Base-by-base conservation (phyloP, 2,329 filamentous ascomycete genomes). In the Curvularia spicifera region DNA sequence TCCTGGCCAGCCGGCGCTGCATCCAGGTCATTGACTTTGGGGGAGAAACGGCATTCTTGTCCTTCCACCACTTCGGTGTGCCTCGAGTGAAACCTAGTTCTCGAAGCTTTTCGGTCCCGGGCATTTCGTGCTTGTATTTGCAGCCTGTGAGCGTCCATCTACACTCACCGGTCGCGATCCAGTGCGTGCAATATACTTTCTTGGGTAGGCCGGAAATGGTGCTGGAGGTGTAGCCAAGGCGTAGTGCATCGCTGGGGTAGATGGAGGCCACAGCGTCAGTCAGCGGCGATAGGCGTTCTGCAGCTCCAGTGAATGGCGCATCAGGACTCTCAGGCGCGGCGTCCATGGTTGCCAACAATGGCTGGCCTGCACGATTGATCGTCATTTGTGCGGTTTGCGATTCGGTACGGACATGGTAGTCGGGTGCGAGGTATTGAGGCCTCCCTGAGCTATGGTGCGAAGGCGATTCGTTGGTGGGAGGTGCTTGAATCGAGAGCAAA, bases 81-180 rank as follows among this genome's bases (percentile, higher is more conserved):
- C 78, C 76, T 8, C 62, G 40, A 2, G 78, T 77, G 50, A 96
- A 84, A 0, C 93, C 93, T 2, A 96, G 82, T 6, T 83, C 81
- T 43, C 85, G 79, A 66, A 96, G 85, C 0, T 87, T 90, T 0
- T 81, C 79, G 50, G 82, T 81, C 63, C 93, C 87, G 0, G 93
- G 93, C 90, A 97, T 96, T 74, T 95, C 91, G 74, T 97, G 93
- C 79, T 93, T 94, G 81, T 88, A 97, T 64, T 89, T 87, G 79
- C 93, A 97, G 0, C 93, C 93, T 71, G 93, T 89, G 74, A 96
- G 91, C 3, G 85, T 88, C 75, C 91, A 97, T 61, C 90, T 90
- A 74, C 93, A 97, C 43, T 91, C 87, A 20, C 92, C 93, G 57
- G 90, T 89, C 67, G 91, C 88, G 53, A 97, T 89, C 93, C 93